Conservation (phyloP, 228 moss, liverwort and hornwort species). For the Sphagnum fallax region DNA sequence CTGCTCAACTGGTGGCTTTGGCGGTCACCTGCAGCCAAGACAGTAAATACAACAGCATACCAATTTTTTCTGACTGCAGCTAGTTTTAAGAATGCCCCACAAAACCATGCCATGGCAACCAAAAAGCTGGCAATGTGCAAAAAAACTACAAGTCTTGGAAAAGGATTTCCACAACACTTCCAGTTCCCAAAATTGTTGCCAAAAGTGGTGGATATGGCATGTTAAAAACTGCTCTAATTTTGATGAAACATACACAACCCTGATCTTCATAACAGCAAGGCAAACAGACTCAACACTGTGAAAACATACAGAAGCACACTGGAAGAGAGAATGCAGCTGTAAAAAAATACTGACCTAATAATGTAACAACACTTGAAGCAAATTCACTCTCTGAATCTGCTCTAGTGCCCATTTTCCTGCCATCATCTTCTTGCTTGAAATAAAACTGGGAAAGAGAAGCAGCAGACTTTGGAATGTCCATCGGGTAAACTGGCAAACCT, state of each 20-base stretch:
- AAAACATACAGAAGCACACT: not conserved
- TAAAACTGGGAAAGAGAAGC: constrained; percentile 58
- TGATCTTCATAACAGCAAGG: not conserved
- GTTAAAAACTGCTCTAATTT: no score
- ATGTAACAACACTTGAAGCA: constrained; percentile 41
- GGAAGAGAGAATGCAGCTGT: constrained; percentile 7
- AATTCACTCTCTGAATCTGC: constrained; percentile 71
- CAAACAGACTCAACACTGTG: not conserved
- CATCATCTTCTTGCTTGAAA: constrained; percentile 25
- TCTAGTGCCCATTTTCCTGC: constrained; percentile 68
- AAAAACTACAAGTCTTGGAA: not conserved
- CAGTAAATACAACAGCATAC: constrained; percentile 5
- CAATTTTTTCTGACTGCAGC: not conserved
- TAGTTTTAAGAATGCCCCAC: not conserved
- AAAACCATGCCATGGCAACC: not conserved
- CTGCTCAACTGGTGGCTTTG: constrained; percentile 25
- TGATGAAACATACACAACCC: not conserved
- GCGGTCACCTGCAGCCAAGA: constrained; percentile 9
- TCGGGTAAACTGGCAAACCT: constrained; percentile 83
- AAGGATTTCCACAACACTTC: not conserved
- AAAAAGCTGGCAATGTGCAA: not conserved
- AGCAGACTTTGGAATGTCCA: constrained; percentile 64
- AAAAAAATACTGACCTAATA: constrained; percentile 24
- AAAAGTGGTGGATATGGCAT: not conserved
- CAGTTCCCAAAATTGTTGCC: not conserved